These are phyloP conservation scores for Alternaria sp. DNA, from an alignment of 2,329 filamentous ascomycete genomes.

Conservation along the genomic window DNA sequence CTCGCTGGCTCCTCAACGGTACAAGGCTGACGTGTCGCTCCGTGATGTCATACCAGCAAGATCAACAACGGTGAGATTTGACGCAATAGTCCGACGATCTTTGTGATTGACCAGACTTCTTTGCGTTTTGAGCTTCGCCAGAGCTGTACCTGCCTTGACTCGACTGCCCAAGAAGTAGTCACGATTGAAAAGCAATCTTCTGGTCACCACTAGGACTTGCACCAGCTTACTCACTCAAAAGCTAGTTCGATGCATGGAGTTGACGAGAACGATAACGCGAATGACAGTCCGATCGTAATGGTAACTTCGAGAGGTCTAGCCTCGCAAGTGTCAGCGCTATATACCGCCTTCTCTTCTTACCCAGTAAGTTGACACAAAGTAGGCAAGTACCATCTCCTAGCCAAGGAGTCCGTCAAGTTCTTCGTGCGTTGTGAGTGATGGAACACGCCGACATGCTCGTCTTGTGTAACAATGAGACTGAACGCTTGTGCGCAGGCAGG, in stretches of 20 bases:
- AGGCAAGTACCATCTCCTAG: background rate
- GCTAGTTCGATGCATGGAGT: background rate
- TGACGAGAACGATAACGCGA: background rate
- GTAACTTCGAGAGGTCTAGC: background rate
- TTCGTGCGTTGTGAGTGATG: background rate
- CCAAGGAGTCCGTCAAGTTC: background rate
- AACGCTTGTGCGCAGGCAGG: background rate
- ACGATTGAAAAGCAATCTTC: background rate
- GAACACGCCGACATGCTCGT: background rate
- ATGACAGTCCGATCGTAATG: background rate
- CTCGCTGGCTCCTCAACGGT: constrained; percentile 1
- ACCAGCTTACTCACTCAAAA: background rate
- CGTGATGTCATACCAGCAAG: background rate
- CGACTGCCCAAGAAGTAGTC: background rate
- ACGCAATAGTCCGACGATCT: background rate
- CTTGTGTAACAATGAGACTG: background rate
- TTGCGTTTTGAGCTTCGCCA: background rate
- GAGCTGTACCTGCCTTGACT: background rate
- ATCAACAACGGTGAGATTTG: background rate
- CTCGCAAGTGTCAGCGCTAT: background rate
- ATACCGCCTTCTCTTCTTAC: background rate
- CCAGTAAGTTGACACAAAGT: background rate
- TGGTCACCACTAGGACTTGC: background rate
- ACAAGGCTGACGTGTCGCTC: constrained; percentile 5
- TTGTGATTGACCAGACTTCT: background rate